Conservation (phyloP, 345 rosid species). For the Psidium friedrichsthalianum region DNA sequence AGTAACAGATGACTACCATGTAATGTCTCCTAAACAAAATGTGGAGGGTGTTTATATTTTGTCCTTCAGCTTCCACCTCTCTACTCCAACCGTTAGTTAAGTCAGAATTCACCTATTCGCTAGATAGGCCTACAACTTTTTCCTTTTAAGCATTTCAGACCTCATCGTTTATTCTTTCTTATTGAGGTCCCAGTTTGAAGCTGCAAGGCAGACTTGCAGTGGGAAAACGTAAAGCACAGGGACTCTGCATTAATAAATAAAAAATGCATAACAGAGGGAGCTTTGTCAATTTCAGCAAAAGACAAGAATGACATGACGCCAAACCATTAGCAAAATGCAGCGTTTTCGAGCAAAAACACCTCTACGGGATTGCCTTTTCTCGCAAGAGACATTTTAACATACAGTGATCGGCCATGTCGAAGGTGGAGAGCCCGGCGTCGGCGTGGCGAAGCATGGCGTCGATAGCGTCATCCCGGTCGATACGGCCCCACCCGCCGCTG, state of each 20-base stretch:
- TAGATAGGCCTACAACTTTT: background rate
- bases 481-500: conserved; percentile 84
- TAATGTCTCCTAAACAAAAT: background rate
- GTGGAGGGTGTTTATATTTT: background rate
- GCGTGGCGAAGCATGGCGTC: conserved; percentile 73
- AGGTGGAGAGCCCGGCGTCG: conserved; percentile 84
- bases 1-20: background rate
- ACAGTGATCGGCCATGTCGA: conserved; percentile 99
- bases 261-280: background rate
- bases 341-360: conserved; percentile 1
- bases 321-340: background rate
- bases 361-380: background rate
- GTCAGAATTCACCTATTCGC: background rate
- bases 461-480: conserved; percentile 71
- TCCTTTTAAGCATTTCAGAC: background rate
- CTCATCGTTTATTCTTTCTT: background rate
- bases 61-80: background rate
- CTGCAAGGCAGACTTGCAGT: background rate
- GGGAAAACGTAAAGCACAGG: background rate
- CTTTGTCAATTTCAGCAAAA: background rate
- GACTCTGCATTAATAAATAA: background rate
- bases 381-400: background rate
- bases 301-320: background rate
- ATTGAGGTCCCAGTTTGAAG: background rate
- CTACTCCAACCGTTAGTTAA: conserved; percentile 1